phyloP scores from a whole-genome alignment of 2,329 filamentous ascomycete genomes.

The Fonsecaea monophora region DNA sequence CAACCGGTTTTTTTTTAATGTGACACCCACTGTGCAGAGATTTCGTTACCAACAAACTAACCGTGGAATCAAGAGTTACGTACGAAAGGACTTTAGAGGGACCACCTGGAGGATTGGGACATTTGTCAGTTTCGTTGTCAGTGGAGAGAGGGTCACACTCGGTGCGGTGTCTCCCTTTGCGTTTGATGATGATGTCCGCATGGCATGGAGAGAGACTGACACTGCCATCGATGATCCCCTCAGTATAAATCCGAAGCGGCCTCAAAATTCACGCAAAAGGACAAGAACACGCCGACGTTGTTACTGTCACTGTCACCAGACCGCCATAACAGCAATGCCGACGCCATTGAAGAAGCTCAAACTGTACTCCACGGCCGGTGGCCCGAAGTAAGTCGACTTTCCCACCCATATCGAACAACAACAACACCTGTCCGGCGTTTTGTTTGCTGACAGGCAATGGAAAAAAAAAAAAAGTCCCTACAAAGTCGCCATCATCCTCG shows the following conservation, averaged over 20 bases:
- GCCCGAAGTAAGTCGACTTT: neutral
- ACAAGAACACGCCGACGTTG: neutral
- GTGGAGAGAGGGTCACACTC: neutral
- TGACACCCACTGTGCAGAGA: neutral
- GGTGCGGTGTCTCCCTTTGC: neutral
- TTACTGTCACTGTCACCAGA: neutral
- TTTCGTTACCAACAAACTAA: neutral
- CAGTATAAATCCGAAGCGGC: neutral
- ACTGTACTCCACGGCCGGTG: neutral
- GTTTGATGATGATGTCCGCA: too few relatives aligned
- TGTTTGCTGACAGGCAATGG: neutral
- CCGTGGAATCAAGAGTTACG: neutral
- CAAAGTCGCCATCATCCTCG: conserved; percentile 45
- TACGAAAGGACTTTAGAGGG: neutral
- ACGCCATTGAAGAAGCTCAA: neutral
- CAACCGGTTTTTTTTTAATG: neutral
- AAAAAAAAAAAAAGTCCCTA: conserved; percentile 23
- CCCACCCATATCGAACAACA: too few relatives aligned
- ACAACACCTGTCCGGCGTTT: neutral
- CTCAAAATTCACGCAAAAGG: neutral
- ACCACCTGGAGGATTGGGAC: neutral
- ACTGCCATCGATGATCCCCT: neutral
- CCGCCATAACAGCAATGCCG: neutral
- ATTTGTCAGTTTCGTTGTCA: neutral
- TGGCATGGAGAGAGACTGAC: neutral